Percentiles rank a stretch among this genome's conserved stretches.
phyloP scores from a whole-genome alignment of 352 stramenopile species.

The Globisporangium cylindrosporum region DNA sequence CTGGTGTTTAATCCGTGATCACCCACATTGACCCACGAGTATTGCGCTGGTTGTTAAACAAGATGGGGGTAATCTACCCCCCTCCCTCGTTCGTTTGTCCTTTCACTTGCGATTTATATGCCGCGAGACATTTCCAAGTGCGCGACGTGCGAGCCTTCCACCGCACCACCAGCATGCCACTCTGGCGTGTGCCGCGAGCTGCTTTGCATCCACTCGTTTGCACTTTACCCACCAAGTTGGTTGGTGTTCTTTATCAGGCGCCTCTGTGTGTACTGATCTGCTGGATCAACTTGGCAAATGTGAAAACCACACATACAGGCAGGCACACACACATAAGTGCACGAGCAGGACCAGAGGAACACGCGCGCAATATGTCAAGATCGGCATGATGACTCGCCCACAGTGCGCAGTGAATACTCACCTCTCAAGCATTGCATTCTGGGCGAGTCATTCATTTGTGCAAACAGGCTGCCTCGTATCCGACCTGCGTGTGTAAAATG shows the following conservation, averaged over 20 bases:
- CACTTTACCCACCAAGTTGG: conserved; percentile 3
- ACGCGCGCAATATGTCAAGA: not conserved
- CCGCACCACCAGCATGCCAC: conserved; percentile 7
- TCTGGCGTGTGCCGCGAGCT: conserved; percentile 20
- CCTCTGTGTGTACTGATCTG: too few relatives aligned
- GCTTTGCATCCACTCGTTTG: conserved; percentile 17
- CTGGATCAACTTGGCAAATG: too few relatives aligned
- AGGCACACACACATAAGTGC: not conserved
- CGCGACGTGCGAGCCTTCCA: not conserved
- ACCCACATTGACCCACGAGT: not conserved
- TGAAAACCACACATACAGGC: too few relatives aligned
- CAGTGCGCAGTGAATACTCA: not conserved
- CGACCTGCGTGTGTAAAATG: not conserved
- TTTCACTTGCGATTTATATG: conserved; percentile 4
- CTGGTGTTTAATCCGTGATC: not conserved
- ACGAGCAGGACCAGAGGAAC: not conserved
- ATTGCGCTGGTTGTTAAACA: conserved; percentile 4
- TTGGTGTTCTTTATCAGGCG: not conserved
- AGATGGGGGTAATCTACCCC: not conserved
- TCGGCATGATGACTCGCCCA: not conserved
- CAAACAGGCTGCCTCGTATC: not conserved
- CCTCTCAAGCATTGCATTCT: not conserved
- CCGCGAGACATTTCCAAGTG: not conserved
- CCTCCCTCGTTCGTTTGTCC: not conserved
- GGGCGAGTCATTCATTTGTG: not conserved